Percentiles rank a stretch among this genome's conserved stretches.
These are phyloP conservation scores for Apodospora peruviana DNA, from an alignment of 495 filamentous ascomycete genomes.

Conservation along the genomic window DNA sequence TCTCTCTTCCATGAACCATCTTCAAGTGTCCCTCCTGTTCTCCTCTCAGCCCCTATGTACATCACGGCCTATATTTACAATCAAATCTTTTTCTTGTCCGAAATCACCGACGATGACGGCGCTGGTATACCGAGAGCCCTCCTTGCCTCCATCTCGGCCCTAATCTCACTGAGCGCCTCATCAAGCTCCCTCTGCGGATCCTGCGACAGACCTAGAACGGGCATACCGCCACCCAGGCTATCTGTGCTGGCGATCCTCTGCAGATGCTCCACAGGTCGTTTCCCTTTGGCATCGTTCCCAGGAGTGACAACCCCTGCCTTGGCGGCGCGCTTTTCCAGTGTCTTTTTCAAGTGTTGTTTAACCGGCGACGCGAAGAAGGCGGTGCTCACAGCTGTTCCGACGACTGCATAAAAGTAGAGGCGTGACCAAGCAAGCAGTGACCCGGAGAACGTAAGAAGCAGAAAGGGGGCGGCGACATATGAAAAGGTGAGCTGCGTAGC, in stretches of 20 bases:
- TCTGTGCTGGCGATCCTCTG: slow-evolving; percentile 32
- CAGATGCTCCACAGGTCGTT: slow-evolving; percentile 4
- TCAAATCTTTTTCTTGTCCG: no score
- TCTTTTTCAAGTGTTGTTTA: slow-evolving; percentile 52
- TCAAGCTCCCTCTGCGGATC: slow-evolving; percentile 75
- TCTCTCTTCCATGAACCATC: no score
- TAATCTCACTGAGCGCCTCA: slow-evolving; percentile 73
- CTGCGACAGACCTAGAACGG: slow-evolving; percentile 69
- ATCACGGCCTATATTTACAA: no score
- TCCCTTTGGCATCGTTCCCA: not conserved
- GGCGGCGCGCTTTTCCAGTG: slow-evolving; percentile 53
- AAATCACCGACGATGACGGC: no score
- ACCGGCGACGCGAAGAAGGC: slow-evolving; percentile 77
- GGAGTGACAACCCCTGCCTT: slow-evolving; percentile 21
- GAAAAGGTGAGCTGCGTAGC: slow-evolving; percentile 78
- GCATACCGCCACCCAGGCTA: slow-evolving; percentile 37
- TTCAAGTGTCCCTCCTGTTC: no score
- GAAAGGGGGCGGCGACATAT: slow-evolving; percentile 77
- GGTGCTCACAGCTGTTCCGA: slow-evolving; percentile 58
- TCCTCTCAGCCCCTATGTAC: no score
- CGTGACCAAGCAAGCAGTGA: slow-evolving; percentile 71
- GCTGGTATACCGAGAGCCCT: no score
- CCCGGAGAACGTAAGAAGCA: slow-evolving; percentile 63
- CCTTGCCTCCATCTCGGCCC: slow-evolving; percentile 50
- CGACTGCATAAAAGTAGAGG: slow-evolving; percentile 82